Conservation (phyloP, 129 eudicot genomes). For the Lonicera japonica region DNA sequence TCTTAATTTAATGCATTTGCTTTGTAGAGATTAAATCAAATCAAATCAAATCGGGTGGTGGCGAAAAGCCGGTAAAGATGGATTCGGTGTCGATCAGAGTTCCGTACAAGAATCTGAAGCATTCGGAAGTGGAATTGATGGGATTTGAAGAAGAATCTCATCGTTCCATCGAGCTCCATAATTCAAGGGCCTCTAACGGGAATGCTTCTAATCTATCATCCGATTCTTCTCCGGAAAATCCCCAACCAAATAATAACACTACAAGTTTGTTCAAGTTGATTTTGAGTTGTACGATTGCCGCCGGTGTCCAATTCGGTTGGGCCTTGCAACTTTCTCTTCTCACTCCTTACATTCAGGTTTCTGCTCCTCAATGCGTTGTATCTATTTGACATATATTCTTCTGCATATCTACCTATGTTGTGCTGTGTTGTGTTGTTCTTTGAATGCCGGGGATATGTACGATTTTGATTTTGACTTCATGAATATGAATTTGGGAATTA, state of each 20-base stretch:
- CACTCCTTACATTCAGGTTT: conserved; percentile 92
- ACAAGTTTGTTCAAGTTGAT: conserved; percentile 53
- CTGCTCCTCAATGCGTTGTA: background rate
- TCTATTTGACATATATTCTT: background rate
- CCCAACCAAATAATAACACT: conserved; percentile 1
- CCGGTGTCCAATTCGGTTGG: conserved; percentile 97
- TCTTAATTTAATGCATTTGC: background rate
- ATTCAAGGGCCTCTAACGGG: conserved; percentile 20
- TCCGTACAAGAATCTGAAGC: conserved; percentile 68
- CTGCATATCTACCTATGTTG: too few relatives aligned
- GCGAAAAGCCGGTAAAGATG: conserved; percentile 17
- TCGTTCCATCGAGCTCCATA: conserved; percentile 8
- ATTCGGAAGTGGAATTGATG: conserved; percentile 60
- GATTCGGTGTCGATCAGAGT: conserved; percentile 70
- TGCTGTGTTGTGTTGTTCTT: too few relatives aligned
- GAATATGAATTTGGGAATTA: too few relatives aligned
- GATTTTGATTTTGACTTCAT: too few relatives aligned
- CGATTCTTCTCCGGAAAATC: conserved; percentile 8
- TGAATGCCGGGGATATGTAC: too few relatives aligned
- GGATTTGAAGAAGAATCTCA: conserved; percentile 30
- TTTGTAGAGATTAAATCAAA: background rate
- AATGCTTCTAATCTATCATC: conserved; percentile 21
- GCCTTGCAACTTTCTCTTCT: conserved; percentile 91
- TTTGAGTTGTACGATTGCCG: conserved; percentile 86
- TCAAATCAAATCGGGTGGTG: conserved; percentile 2